Percentiles rank a stretch among this genome's conserved stretches.
Conservation (phyloP, 1,284 basidiomycete genomes). For the Fistulinella staudtii region DNA sequence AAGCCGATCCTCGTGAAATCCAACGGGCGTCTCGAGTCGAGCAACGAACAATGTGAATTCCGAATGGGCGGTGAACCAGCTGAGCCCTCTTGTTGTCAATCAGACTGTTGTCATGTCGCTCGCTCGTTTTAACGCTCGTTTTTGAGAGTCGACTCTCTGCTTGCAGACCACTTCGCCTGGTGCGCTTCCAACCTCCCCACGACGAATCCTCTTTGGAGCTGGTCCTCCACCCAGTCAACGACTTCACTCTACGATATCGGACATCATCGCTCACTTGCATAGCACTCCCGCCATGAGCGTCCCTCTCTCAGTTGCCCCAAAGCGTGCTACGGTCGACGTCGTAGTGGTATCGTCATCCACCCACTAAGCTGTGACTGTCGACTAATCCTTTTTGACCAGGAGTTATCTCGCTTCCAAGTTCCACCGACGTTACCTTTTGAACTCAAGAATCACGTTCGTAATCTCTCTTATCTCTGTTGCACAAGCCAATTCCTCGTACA, state of each 20-base stretch:
- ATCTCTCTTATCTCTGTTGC: neutral
- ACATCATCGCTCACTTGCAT: neutral
- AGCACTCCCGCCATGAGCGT: slow-evolving; percentile 16
- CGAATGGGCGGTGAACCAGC: too few relatives aligned
- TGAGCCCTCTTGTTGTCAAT: slow-evolving; percentile 6
- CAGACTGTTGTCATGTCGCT: slow-evolving; percentile 18
- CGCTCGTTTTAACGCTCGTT: neutral
- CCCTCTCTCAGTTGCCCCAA: slow-evolving; percentile 6
- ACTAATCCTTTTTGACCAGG: slow-evolving; percentile 22
- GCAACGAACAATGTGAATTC: too few relatives aligned
- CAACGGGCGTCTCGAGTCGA: too few relatives aligned
- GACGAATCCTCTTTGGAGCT: slow-evolving; percentile 14
- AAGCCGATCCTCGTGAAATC: neutral
- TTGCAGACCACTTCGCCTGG: neutral
- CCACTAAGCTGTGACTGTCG: too few relatives aligned
- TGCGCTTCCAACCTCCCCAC: neutral
- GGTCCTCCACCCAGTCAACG: slow-evolving; percentile 14
- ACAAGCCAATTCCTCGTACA: slow-evolving; percentile 16
- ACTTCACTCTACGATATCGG: too few relatives aligned
- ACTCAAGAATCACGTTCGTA: slow-evolving; percentile 30
- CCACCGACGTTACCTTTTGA: slow-evolving; percentile 36
- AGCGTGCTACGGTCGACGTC: slow-evolving; percentile 19
- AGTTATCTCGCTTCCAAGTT: slow-evolving; percentile 31
- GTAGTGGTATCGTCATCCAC: slow-evolving; percentile 30
- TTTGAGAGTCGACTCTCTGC: neutral